Conservation (phyloP, 176 grass and related monocot genomes). For the Oryza coarctata region DNA sequence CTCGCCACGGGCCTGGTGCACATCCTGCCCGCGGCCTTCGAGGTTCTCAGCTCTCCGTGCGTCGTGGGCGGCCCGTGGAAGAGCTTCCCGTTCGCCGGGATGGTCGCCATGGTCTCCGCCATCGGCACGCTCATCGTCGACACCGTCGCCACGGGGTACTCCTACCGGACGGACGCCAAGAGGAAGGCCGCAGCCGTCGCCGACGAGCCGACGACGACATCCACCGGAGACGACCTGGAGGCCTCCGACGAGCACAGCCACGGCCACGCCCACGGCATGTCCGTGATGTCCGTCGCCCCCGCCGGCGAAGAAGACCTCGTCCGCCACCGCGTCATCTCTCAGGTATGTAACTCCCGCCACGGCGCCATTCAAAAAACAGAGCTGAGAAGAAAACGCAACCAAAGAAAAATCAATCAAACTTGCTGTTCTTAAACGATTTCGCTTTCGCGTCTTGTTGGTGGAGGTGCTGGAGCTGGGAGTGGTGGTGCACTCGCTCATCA, state of each 20-base stretch:
- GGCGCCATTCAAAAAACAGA: neutral
- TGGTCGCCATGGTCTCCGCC: conserved; percentile 57
- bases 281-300: neutral
- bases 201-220: neutral
- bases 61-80: conserved; percentile 41
- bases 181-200: conserved; percentile 23
- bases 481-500: conserved; percentile 67
- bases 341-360: conserved; percentile 9
- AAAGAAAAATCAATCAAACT: neutral
- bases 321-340: conserved; percentile 64
- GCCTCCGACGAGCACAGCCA: conserved; percentile 23
- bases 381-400: neutral
- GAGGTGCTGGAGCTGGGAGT: conserved; percentile 64
- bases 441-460: neutral
- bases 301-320: conserved; percentile 45
- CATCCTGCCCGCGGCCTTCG: conserved; percentile 63
- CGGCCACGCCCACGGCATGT: conserved; percentile 44
- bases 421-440: neutral
- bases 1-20: conserved; percentile 73
- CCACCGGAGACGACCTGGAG: neutral
- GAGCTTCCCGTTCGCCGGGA: conserved; percentile 54
- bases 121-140: conserved; percentile 64
- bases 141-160: conserved; percentile 68
- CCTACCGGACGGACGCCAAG: conserved; percentile 30
- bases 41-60: conserved; percentile 53